Evolutionary conservation across 148 eudicot species (phyloP).

Genomic region (Rhododendron griersonianum): DNA sequence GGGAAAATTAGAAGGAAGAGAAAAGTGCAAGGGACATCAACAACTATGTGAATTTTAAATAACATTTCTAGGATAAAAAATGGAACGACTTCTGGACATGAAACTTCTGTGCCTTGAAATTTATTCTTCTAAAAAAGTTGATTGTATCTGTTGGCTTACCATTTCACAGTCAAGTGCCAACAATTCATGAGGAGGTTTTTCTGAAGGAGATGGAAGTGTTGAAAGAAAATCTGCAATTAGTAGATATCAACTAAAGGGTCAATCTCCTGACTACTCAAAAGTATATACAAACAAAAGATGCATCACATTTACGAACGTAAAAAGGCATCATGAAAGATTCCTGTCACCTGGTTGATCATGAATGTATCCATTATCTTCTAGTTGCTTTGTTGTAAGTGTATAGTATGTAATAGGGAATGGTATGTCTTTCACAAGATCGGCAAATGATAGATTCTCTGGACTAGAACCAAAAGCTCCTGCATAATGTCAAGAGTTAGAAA

Average conservation of each 20-base stretch:
- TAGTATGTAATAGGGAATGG: conserved; percentile 88
- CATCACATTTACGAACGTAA: background rate
- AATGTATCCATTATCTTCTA: conserved; percentile 87
- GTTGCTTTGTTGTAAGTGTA: conserved; percentile 66
- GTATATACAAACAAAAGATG: background rate
- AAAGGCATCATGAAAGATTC: background rate
- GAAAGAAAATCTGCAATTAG: conserved; percentile 62
- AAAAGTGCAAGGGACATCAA: background rate
- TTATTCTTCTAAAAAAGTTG: background rate
- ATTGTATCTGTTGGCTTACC: conserved; percentile 39
- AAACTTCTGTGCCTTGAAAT: background rate
- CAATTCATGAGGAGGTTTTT: conserved; percentile 43
- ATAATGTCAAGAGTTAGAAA: conserved; percentile 7
- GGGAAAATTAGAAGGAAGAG: background rate
- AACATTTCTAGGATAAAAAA: background rate
- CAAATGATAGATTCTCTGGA: conserved; percentile 22
- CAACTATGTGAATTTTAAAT: background rate
- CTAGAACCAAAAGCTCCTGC: conserved; percentile 35
- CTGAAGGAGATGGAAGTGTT: conserved; percentile 64
- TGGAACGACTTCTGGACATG: background rate
- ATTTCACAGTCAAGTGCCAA: conserved; percentile 86
- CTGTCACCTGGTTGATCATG: conserved; percentile 54
- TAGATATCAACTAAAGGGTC: background rate
- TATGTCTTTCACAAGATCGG: conserved; percentile 42
- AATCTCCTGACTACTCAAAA: background rate